These are phyloP conservation scores for Neophaeococcomyces aloes DNA, from an alignment of 2,329 filamentous ascomycete genomes.

Conservation along the genomic window DNA sequence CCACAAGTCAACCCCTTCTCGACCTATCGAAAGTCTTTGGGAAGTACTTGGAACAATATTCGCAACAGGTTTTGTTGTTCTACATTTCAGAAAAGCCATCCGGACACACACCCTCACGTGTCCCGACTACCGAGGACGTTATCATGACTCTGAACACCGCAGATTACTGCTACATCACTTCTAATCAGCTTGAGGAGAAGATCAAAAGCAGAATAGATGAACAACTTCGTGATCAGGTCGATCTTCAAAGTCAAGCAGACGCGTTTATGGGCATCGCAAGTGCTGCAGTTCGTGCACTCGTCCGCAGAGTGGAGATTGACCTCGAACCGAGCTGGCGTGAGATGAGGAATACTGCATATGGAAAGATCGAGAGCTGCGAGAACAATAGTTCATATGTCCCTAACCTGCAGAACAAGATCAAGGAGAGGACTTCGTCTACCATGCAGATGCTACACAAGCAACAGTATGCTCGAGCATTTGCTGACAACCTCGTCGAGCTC, in stretches of 20 bases:
- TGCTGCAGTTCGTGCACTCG: conserved; percentile 70
- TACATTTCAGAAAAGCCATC: conserved; percentile 53
- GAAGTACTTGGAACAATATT: conserved; percentile 91
- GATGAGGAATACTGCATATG: conserved; percentile 95
- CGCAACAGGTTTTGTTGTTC: conserved; percentile 77
- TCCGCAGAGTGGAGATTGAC: conserved; percentile 69
- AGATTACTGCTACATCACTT: conserved; percentile 93
- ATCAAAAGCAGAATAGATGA: conserved; percentile 83
- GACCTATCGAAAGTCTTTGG: conserved; percentile 78
- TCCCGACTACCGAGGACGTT: conserved; percentile 57
- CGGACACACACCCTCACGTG: conserved; percentile 42
- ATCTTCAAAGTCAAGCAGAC: conserved; percentile 86
- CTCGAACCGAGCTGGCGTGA: conserved; percentile 87
- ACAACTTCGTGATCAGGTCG: conserved; percentile 63
- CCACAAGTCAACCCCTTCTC: conserved; percentile 74
- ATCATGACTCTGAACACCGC: conserved; percentile 89
- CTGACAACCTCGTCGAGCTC: conserved; percentile 87
- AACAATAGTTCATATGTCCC: conserved; percentile 89
- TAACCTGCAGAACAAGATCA: conserved; percentile 65
- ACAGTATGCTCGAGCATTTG: conserved; percentile 89
- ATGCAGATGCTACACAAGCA: conserved; percentile 71
- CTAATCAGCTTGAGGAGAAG: conserved; percentile 85
- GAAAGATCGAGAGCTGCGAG: conserved; percentile 80
- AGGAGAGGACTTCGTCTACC: conserved; percentile 62
- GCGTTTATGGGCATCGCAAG: conserved; percentile 91